phyloP scores from a whole-genome alignment of 2,329 filamentous ascomycete species.

The Alternaria novae-zelandiae region DNA sequence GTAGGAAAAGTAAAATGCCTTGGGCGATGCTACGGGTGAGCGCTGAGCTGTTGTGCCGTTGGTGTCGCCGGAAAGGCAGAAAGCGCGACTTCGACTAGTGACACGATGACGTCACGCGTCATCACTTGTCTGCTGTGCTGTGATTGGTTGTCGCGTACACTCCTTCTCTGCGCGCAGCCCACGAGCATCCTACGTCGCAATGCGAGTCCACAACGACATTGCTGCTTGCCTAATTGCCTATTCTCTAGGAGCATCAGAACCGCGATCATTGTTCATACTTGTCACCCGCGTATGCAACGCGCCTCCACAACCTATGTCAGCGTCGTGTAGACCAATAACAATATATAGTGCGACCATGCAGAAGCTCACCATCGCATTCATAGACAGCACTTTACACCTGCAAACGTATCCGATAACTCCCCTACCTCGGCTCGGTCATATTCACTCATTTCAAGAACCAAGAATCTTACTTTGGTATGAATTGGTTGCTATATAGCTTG shows the following conservation, averaged over 20 bases:
- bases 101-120: background rate
- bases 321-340: background rate
- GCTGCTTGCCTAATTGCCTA: background rate
- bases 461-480: background rate
- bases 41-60: background rate
- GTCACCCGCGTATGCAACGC: background rate
- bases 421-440: accelerated
- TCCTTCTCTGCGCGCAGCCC: background rate
- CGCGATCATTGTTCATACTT: background rate
- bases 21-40: background rate
- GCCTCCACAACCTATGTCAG: too few species aligned
- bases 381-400: background rate
- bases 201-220: background rate
- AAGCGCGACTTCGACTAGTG: background rate
- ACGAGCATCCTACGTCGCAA: background rate
- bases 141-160: background rate
- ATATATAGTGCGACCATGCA: background rate
- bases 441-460: accelerated
- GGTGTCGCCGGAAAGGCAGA: background rate
- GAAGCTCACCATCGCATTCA: background rate
- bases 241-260: accelerated
- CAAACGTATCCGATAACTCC: background rate
- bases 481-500: background rate
- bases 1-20: background rate
- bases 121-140: background rate